These are phyloP conservation scores for Podaxis sp. DNA, from an alignment of 768 basidiomycete species.

Conservation along the genomic window DNA sequence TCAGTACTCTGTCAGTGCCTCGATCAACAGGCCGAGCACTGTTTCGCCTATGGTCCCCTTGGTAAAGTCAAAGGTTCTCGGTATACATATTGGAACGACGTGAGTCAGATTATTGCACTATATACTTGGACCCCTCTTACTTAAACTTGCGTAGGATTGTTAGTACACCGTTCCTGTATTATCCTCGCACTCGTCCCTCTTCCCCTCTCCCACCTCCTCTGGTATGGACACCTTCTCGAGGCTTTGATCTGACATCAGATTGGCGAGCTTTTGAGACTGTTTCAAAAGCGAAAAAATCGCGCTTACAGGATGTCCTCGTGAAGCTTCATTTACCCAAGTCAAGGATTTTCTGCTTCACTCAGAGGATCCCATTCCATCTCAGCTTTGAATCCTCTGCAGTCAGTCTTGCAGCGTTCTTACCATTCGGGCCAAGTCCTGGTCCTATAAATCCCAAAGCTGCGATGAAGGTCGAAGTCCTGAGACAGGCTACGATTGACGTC, in stretches of 20 bases:
- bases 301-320: conserved; percentile 38
- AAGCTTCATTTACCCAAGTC: conserved; percentile 58
- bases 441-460: conserved; percentile 29
- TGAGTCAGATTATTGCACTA: conserved; percentile 30
- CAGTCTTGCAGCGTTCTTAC: conserved; percentile 61
- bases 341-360: conserved; percentile 54
- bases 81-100: conserved; percentile 53
- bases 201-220: conserved; percentile 34
- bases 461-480: conserved; percentile 61
- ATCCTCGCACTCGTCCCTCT: conserved; percentile 68
- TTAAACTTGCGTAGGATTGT: conserved; percentile 39
- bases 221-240: conserved; percentile 22
- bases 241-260: conserved; percentile 43
- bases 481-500: conserved; percentile 70
- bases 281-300: conserved; percentile 38
- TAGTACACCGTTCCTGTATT: conserved; percentile 62
- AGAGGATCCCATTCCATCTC: conserved; percentile 69
- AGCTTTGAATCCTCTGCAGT: conserved; percentile 54
- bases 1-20: conserved; percentile 58
- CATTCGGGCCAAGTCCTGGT: conserved; percentile 50
- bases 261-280: conserved; percentile 51
- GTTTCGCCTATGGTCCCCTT: conserved; percentile 36
- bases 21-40: conserved; percentile 47
- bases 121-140: conserved; percentile 9
- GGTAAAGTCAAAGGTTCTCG: conserved; percentile 54